Percentiles rank a stretch among this genome's conserved stretches.
Conservation (phyloP, 768 basidiomycete species). For the Lyophyllum decastes region DNA sequence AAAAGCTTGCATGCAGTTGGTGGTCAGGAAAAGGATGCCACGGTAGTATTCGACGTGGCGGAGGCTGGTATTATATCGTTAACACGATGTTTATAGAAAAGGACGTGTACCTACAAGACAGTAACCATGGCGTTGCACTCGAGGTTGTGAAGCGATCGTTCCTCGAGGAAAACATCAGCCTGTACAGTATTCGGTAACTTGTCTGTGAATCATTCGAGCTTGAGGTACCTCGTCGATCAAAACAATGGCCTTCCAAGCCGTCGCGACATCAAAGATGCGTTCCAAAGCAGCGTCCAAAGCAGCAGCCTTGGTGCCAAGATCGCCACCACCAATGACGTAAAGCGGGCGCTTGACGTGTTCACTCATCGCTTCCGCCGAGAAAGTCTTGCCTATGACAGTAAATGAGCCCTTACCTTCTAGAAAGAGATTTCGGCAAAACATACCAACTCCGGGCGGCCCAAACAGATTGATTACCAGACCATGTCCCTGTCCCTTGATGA, state of each 20-base stretch:
- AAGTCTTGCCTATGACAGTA: constrained; percentile 44
- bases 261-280: constrained; percentile 51
- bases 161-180: constrained; percentile 75
- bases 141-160: constrained; percentile 62
- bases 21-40: constrained; percentile 58
- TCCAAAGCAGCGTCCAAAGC: constrained; percentile 46
- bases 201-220: not conserved
- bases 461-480: constrained; percentile 51
- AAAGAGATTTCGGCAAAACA: constrained; percentile 12
- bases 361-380: constrained; percentile 60
- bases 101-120: constrained; percentile 46
- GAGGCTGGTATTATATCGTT: constrained; percentile 37
- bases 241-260: constrained; percentile 60
- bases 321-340: constrained; percentile 56
- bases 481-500: constrained; percentile 65
- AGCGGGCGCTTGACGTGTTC: constrained; percentile 55
- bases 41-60: constrained; percentile 61
- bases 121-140: constrained; percentile 75
- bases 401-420: not conserved
- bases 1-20: constrained; percentile 58
- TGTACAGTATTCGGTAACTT: constrained; percentile 16
- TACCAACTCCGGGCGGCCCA: constrained; percentile 60
- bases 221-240: constrained; percentile 50
- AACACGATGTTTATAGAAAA: constrained; percentile 14
- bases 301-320: constrained; percentile 49